Evolutionary conservation across 805 yeast genomes (phyloP).

Genomic region (Pichia heedii): DNA sequence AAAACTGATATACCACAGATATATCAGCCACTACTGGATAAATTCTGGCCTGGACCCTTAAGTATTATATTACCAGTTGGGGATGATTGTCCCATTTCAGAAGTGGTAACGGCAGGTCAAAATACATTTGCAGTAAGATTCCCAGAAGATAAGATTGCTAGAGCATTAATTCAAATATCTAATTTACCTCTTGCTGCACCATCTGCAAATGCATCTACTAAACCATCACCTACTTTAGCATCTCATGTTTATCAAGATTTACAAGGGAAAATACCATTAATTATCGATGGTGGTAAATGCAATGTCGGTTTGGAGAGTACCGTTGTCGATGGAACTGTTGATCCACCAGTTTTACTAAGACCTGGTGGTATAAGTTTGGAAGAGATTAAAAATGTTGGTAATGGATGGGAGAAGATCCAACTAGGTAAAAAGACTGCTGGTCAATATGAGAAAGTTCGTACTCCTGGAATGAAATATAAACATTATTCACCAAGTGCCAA

Average conservation of each 20-base stretch:
- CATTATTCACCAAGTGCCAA: slow-evolving; percentile 90
- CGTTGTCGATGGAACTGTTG: slow-evolving; percentile 79
- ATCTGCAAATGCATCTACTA: slow-evolving; percentile 91
- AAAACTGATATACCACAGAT: slow-evolving; percentile 55
- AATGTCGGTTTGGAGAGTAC: slow-evolving; percentile 90
- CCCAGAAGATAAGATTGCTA: slow-evolving; percentile 80
- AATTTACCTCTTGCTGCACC: slow-evolving; percentile 96
- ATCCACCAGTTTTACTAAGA: slow-evolving; percentile 80
- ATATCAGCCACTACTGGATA: slow-evolving; percentile 53
- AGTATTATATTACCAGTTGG: slow-evolving; percentile 71
- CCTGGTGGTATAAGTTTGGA: slow-evolving; percentile 93
- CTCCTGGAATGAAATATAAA: slow-evolving; percentile 97
- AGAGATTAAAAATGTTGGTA: slow-evolving; percentile 52
- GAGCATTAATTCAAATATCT: slow-evolving; percentile 78
- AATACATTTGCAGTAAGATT: slow-evolving; percentile 86
- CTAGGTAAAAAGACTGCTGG: slow-evolving; percentile 63
- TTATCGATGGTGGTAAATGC: slow-evolving; percentile 87
- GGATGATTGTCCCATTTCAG: slow-evolving; percentile 45
- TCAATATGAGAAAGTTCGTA: slow-evolving; percentile 58
- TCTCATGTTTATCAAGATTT: slow-evolving; percentile 77
- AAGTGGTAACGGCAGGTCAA: slow-evolving; percentile 77
- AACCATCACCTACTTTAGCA: slow-evolving; percentile 90
- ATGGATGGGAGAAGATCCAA: slow-evolving; percentile 51
- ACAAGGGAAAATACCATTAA: slow-evolving; percentile 68
- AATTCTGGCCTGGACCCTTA: slow-evolving; percentile 95